Base-by-base conservation (phyloP, 371 early-diverging fungal genomes). In the Circinella umbellata region DNA sequence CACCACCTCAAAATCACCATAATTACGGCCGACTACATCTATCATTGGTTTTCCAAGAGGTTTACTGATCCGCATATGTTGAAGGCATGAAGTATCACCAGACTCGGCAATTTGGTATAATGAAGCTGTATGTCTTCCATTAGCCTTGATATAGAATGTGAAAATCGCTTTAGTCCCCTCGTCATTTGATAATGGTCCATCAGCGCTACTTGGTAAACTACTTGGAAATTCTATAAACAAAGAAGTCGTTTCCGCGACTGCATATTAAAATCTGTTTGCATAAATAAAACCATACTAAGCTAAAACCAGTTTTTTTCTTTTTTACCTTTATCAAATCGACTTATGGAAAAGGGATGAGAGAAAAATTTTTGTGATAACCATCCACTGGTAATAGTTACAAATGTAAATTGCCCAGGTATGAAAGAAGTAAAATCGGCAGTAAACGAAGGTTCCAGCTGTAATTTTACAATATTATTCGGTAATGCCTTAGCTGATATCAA, bases 341-440 rank as follows among this genome's bases (percentile, higher is more conserved):
- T 71, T 34, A 83, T 74, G 11, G 83, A 83, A 66, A 83, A 80
- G 0, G 80, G 79, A 61, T 83, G 80, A 4, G 80, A 61, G 18
- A 54, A 49, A 10, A 77, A 8, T 46, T 64, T 62, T 1, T 66
- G 35, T 4, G 57, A 37, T 8, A 74, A 9, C 39, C 62, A 67
- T 20, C 76, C 68, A 0, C 57, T 20, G 10, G 69, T 59, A 27
- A 75, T 71, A 0, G 80, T 76, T 3, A 78, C 38, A 39, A 71
- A 77, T 0, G 61, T 73, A 69, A 80, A 80, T 36, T 80, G 77
- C 0, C 80, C 79, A 13, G 83, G 80, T 3, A 66, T 27, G 38
- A 69, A 18, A 7, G 39, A 53, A 4, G 49, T 42, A 14, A 49
- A n/a, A 8, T 42, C 11, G 6, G 54, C 13, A 9, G 34, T 8